These are phyloP conservation scores for Groenewaldozyma salmanticensis DNA, from an alignment of 805 yeast genomes.

Conservation along the genomic window DNA sequence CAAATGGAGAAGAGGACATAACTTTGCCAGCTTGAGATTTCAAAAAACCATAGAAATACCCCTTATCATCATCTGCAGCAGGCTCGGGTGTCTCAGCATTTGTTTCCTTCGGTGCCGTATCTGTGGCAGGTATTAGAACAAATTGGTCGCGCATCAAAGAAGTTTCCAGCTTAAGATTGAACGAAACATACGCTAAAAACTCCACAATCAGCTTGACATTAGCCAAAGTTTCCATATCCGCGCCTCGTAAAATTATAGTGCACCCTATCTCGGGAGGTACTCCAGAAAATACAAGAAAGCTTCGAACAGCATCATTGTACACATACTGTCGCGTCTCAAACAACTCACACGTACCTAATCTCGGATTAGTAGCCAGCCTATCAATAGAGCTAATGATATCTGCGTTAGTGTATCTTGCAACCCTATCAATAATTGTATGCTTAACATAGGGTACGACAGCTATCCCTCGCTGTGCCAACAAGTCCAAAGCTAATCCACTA, in stretches of 20 bases:
- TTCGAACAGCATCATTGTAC: conserved; percentile 42
- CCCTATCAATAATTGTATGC: conserved; percentile 68
- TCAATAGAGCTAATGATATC: conserved; percentile 83
- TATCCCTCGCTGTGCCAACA: conserved; percentile 64
- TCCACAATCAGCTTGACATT: conserved; percentile 71
- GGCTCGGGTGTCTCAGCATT: conserved; percentile 4
- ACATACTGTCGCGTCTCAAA: conserved; percentile 65
- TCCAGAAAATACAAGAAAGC: conserved; percentile 74
- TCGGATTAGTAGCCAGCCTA: conserved; percentile 60
- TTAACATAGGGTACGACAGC: conserved; percentile 77
- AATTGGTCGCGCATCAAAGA: conserved; percentile 63
- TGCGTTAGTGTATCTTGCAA: conserved; percentile 70
- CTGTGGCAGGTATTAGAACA: conserved; percentile 30
- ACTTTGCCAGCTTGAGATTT: conserved; percentile 32
- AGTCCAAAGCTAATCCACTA: conserved; percentile 68
- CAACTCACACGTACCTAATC: conserved; percentile 62
- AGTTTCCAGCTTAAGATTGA: conserved; percentile 73
- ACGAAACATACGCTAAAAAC: conserved; percentile 68
- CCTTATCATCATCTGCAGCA: conserved; percentile 8
- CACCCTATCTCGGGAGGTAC: conserved; percentile 66
- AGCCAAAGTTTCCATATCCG: conserved; percentile 47
- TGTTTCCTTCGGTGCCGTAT: conserved; percentile 1
- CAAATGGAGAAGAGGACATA: conserved; percentile 79
- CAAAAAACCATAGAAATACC: conserved; percentile 15
- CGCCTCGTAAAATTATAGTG: conserved; percentile 82